Conservation (phyloP, 2,329 filamentous ascomycete genomes). For the Capronia americana region DNA sequence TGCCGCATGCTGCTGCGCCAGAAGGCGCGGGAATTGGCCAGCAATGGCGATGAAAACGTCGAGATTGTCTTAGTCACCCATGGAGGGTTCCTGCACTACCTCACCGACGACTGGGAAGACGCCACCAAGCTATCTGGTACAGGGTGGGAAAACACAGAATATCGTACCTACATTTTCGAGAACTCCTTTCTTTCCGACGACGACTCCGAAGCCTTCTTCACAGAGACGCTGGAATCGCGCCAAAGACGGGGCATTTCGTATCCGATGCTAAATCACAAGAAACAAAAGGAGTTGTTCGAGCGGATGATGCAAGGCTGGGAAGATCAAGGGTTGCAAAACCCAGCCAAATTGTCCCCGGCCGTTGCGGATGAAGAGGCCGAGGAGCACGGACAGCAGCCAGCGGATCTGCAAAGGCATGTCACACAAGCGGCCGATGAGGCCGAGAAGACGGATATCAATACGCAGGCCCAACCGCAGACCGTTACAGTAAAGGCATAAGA, state of each 20-base stretch:
- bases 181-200: conserved; percentile 42
- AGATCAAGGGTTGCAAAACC: conserved; percentile 49
- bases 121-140: conserved; percentile 53
- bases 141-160: conserved; percentile 77
- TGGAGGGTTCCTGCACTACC: conserved; percentile 81
- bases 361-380: conserved; percentile 1
- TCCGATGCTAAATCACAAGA: conserved; percentile 44
- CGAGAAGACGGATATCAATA: conserved; percentile 5
- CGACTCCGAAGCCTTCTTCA: conserved; percentile 50
- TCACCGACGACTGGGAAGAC: conserved; percentile 81
- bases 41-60: conserved; percentile 58
- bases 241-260: conserved; percentile 49
- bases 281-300: conserved; percentile 50
- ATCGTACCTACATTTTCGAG: conserved; percentile 70
- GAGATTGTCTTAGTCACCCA: conserved; percentile 81
- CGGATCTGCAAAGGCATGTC: conserved; percentile 5
- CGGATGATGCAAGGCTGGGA: conserved; percentile 52
- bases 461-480: not conserved
- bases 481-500: conserved; percentile 2
- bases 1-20: conserved; percentile 65
- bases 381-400: conserved; percentile 6
- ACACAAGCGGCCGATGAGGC: conserved; percentile 7
- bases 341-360: conserved; percentile 24
- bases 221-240: conserved; percentile 51
- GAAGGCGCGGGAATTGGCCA: conserved; percentile 64